Evolutionary conservation across 345 rosid species (phyloP), one percentile per base, ranked within the genome.

Genomic region (Pugionium dolabratum): DNA sequence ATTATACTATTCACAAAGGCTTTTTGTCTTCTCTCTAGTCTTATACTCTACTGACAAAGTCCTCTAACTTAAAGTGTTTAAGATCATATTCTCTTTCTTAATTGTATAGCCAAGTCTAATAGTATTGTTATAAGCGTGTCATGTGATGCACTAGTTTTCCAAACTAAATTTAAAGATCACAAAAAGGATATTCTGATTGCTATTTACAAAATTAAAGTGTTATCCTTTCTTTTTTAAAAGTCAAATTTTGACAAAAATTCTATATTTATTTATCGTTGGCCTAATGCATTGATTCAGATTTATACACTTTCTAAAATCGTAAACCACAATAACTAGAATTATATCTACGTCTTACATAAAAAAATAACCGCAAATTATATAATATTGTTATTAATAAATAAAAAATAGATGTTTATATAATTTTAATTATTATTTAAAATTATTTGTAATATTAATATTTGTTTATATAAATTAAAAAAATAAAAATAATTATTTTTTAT

Each of bases 41-140:
- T 18, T 18, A 18, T 18, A 18, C 18, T 64, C 4, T 33, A 54
- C 40, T 46, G 64, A 67, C 49, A 39, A 67, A 58, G 72, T 68
- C 65, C 9, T 59, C 44, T 27, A 40, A 7, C 34, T 35, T 34
- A 5, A 29, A 7, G 61, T 56, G 55, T 57, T 1, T 26, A 7
- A 3, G 28, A 43, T 42, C 39, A 43, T 29, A 7, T n/a, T 10
- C 51, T 43, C 4, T 5, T 29, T 9, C 36, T 41, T 41, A 36
- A 37, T 37, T 39, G 46, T 11, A 34, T 34, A 34, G n/a, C 58
- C 9, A 33, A 11, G 5, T 1, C 7, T 36, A 4, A 45, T 40
- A 49, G 28, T 32, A n/a, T 4, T 56, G 18, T 3, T 8, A 8
- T 34, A 35, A 25, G n/a, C 41, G 35, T 10, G 4, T 55, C 60